Base-by-base conservation (phyloP, 768 basidiomycete species). In the Suillus sp. region DNA sequence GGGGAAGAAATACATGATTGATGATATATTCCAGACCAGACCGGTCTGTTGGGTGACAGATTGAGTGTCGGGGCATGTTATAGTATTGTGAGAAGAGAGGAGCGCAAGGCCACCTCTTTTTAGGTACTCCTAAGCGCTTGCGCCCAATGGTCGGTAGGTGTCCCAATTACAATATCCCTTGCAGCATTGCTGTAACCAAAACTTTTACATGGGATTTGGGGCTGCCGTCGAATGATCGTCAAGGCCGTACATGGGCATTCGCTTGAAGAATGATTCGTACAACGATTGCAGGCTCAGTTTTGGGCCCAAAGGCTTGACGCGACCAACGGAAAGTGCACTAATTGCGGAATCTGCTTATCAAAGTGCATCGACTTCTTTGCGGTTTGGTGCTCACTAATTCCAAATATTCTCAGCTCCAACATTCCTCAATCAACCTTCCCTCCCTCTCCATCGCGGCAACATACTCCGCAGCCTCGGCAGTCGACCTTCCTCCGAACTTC, bases 391-490 rank as follows among this genome's bases (percentile, higher is more conserved):
- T 57, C 37, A 57, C n/a, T 22, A 6, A 9, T 18, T 10, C 27
- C 25, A 11, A 40, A 57, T 20, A 4, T 57, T 56, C 55, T 57
- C 55, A 91, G 67, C 86, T 91, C 93, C 93, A 96, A 62, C 92
- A 93, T 69, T 96, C 95, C 68, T 95, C 94, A 40, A 88, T 81
- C 60, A 95, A 70, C 68, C 89, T 79, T 6, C 88, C 89, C 57
- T 86, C 82, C 50, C 78, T 80, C 65, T 90, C 86, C 86, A 98
- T 86, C 55, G 48, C 68, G 34, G 84, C 82, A 20, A 98, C 78
- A 71, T 86, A 92, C 56, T 75, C 75, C 43, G 77, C 78, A 5
- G 91, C 89, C 38, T 83, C 85, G 20, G 82, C 81, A 35, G 78
- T 73, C 1, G 82, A 75, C 70, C 82, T 76, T 6, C 76, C 77